Base-by-base conservation (phyloP, 495 filamentous ascomycete genomes). In the Lepraria neglecta region DNA sequence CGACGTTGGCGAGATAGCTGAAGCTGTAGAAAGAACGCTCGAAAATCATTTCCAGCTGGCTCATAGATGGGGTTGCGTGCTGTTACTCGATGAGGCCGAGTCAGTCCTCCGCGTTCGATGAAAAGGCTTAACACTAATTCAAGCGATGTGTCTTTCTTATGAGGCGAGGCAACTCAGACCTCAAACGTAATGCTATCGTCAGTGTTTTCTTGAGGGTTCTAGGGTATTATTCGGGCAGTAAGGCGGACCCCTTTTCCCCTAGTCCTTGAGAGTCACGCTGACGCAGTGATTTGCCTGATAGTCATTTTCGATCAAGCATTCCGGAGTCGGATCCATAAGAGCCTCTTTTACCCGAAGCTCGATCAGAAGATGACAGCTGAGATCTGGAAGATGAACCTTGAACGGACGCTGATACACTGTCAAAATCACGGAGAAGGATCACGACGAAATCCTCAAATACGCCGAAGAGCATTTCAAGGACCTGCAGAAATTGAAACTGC, bases 11-110 rank as follows among this genome's bases (percentile, higher is more conserved):
- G 69, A 62, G 3, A 68, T 69, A 1, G 69, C 77, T 0, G 64
- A 67, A 9, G 69, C 71, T 0, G 74, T 4, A 74, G 78, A 80
- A 60, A 63, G 62, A 9, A 71, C 75, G 17, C 71, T 84, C 15
- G 67, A 77, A 17, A 42, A 61, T 0, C 70, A 75, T 14, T 76
- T 81, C 24, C 56, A 64, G 6, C 62, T 79, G 0, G 79, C 75
- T 9, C 64, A 69, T n/a, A 70, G 64, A 56, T 83, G 81, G 80
- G 72, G 71, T 4, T 78, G 72, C 35, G 74, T 85, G 0, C 65
- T 84, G 6, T 71, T 86, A 0, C 66, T 85, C 0, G 82, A 85
- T 59, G 82, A 86, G 68, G 80, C 78, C 0, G 82, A 84, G 0
- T 61, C 6, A 48, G 17, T 67, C 21, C 55, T 44, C 11, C 75